phyloP scores from a whole-genome alignment of 768 basidiomycete genomes.

The Russula sp. region DNA sequence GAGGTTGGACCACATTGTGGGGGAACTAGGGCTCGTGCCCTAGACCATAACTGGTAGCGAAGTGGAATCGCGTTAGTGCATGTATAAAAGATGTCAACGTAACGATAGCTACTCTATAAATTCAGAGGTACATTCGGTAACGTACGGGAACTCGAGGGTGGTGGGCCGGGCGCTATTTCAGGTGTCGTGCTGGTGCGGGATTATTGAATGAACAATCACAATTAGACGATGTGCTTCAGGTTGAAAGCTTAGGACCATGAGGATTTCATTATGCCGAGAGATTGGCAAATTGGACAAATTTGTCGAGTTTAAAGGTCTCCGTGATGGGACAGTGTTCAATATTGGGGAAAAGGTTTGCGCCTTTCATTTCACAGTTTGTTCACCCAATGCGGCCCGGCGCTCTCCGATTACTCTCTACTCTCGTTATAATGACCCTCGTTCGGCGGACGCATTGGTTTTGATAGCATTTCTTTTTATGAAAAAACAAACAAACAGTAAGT shows the following conservation, averaged over 20 bases:
- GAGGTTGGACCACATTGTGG: not conserved
- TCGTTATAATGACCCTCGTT: not conserved
- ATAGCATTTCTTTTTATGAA: not conserved
- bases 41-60: not conserved
- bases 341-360: not conserved
- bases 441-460: not conserved
- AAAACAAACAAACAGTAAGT: not conserved
- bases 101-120: not conserved
- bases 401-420: not conserved
- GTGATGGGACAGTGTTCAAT: not conserved
- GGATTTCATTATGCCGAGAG: not conserved
- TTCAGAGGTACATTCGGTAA: not conserved
- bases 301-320: not conserved
- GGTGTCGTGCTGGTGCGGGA: not conserved
- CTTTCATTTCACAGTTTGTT: not conserved
- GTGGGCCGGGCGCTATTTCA: not conserved
- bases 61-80: not conserved
- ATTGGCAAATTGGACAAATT: not conserved
- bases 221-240: not conserved
- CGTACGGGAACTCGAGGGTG: not conserved
- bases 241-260: not conserved
- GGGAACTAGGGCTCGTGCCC: not conserved
- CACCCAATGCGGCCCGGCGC: not conserved
- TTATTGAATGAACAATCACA: not conserved
- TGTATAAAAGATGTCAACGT: not conserved